Evolutionary conservation across 257 asterid species (phyloP), one percentile per base, ranked within the genome.

Genomic region (Nemophila menziesii): DNA sequence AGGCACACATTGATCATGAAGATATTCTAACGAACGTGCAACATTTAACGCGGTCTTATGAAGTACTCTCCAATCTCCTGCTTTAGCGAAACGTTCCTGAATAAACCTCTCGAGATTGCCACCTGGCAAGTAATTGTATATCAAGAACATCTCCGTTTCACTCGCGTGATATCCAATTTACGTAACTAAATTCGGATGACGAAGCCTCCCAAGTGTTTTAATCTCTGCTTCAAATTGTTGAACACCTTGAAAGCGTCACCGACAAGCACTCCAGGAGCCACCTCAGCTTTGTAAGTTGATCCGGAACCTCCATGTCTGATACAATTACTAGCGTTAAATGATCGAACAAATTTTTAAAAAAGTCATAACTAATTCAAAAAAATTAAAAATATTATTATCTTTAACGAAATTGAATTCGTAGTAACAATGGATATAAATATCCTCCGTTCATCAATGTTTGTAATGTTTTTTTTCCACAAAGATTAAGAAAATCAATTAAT

Each of bases 281-380:
- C 67, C 66, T 84, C 94, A 11, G 95, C 98, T 59, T 89, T 89
- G 85, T 73, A 84, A 9, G 98, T 89, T 16, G 98, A 84, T 36
- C 95, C 98, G 29, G 84, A 89, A 18, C 95, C 98, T 20, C 93
- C 95, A n/a, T 72, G 83, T 24, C 97, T 94, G 0, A 87, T 87
- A 67, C 95, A 82, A 63, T 87, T 87, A 53, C 79, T 82, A 0
- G 95, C 95, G 12, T 79, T 82, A 57, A 87, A 87, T 49, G 78
- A 65, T 5, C 69, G 75, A 38, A 80, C 95, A 5, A 87, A n/a
- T n/a, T n/a, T n/a, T n/a, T n/a, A n/a, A n/a, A n/a, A n/a, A n/a
- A n/a, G n/a, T n/a, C n/a, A n/a, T n/a, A n/a, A n/a, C n/a, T n/a
- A n/a, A n/a, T n/a, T n/a, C n/a, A n/a, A n/a, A n/a, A n/a, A n/a